A percentile compares a stretch with the other conserved stretches of the same genome.
Evolutionary conservation across 164 flowering plant species (phyloP).

Genomic region (Vitis cinerea): DNA sequence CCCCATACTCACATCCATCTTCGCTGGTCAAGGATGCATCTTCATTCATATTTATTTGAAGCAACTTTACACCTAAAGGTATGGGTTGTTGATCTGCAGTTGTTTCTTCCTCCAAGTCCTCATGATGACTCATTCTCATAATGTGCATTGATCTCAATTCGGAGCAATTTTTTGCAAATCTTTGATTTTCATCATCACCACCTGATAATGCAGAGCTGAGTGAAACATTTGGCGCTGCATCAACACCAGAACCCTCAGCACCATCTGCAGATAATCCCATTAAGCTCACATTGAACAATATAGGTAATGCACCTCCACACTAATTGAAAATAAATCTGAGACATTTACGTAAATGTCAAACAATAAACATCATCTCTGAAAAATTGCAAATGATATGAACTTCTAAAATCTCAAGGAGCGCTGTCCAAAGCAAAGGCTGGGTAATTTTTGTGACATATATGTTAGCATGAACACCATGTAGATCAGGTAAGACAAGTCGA

Average conservation of each 20-base stretch:
- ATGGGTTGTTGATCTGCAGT: conserved; percentile 20
- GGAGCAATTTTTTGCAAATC: conserved; percentile 16
- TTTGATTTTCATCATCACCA: conserved; percentile 26
- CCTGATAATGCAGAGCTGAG: conserved; percentile 31
- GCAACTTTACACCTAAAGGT: conserved; percentile 24
- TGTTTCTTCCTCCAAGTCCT: conserved; percentile 28
- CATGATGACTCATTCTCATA: conserved; percentile 20
- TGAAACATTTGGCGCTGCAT: conserved; percentile 24
- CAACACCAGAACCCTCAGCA: conserved; percentile 17
- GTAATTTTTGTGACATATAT: too few relatives aligned
- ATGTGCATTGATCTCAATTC: conserved; percentile 22
- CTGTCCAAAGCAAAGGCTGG: too few relatives aligned
- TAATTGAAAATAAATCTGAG: background rate
- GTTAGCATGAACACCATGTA: too few relatives aligned
- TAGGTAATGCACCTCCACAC: background rate
- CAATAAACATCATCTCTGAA: too few relatives aligned
- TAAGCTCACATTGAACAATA: background rate
- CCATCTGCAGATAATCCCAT: conserved; percentile 13
- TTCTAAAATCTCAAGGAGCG: too few relatives aligned
- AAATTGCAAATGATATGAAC: too few relatives aligned
- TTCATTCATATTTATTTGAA: conserved; percentile 29
- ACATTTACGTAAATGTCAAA: too few relatives aligned
- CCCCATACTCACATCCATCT: conserved; percentile 20
- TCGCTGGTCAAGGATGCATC: conserved; percentile 30
- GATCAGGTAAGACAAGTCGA: too few relatives aligned